Evolutionary conservation across 2,329 filamentous ascomycete species (phyloP).

Genomic region (Curvularia lunata): DNA sequence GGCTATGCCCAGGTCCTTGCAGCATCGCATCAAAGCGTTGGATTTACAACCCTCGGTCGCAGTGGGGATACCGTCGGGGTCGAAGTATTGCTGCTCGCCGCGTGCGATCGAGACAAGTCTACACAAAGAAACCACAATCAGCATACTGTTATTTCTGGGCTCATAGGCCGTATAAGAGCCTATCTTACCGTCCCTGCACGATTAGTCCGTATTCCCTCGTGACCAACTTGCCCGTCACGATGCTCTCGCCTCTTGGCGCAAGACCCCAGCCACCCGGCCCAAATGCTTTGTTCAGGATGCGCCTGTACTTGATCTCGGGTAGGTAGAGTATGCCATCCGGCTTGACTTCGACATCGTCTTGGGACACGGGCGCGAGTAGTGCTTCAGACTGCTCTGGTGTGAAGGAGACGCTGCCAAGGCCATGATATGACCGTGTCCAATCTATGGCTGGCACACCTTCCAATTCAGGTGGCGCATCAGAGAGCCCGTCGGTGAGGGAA

Average conservation of each 20-base stretch:
- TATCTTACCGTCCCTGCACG: constrained; percentile 77
- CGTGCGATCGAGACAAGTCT: constrained; percentile 92
- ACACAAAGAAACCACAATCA: not conserved
- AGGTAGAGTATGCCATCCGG: constrained; percentile 96
- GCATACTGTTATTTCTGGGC: not conserved
- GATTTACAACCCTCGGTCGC: constrained; percentile 97
- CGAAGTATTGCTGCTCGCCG: constrained; percentile 94
- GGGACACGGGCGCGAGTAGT: constrained; percentile 70
- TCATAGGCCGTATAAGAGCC: too few species aligned
- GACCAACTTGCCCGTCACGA: constrained; percentile 78
- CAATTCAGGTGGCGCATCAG: constrained; percentile 57
- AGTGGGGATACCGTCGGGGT: constrained; percentile 85
- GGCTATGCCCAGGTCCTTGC: constrained; percentile 94
- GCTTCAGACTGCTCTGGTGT: constrained; percentile 70
- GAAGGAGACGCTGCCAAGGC: constrained; percentile 75
- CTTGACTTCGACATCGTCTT: constrained; percentile 91
- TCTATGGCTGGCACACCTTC: constrained; percentile 66
- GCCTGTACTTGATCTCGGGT: constrained; percentile 96
- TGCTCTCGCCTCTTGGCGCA: constrained; percentile 83
- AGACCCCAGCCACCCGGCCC: constrained; percentile 96
- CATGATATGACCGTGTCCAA: constrained; percentile 85
- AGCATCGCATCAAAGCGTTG: constrained; percentile 96
- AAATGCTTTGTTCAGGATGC: constrained; percentile 89
- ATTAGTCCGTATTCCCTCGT: constrained; percentile 94
- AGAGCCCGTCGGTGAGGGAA: constrained; percentile 58